A percentile compares a stretch with the other conserved stretches of the same genome.
These are phyloP conservation scores for Suillus bovinus DNA, from an alignment of 768 basidiomycete species.

Conservation along the genomic window DNA sequence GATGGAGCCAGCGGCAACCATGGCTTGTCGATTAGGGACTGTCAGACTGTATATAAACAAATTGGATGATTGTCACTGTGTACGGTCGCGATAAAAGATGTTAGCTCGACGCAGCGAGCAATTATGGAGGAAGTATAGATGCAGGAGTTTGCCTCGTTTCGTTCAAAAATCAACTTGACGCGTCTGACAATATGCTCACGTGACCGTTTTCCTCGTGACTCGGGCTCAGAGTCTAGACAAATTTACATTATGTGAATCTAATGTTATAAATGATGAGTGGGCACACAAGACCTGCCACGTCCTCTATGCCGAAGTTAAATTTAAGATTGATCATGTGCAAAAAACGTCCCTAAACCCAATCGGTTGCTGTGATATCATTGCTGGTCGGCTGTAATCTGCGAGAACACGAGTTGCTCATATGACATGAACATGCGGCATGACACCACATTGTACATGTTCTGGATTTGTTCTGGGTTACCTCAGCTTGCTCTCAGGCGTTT, in stretches of 20 bases:
- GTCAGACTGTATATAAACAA: not conserved
- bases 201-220: not conserved
- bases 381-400: not conserved
- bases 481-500: not conserved
- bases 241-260: not conserved
- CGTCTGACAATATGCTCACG: not conserved
- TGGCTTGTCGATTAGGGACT: slow-evolving; percentile 28
- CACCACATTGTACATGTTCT: not conserved
- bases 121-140: not conserved
- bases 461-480: too few relatives aligned
- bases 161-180: slow-evolving; percentile 9
- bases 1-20: slow-evolving; percentile 87
- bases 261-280: too few relatives aligned
- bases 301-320: too few relatives aligned
- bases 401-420: not conserved
- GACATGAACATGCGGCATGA: not conserved
- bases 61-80: not conserved
- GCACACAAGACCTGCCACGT: too few relatives aligned
- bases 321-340: not conserved
- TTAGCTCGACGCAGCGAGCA: not conserved
- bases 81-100: not conserved
- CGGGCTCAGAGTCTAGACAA: not conserved
- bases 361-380: not conserved
- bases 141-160: not conserved
- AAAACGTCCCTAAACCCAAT: not conserved